These are phyloP conservation scores for Leccinellum albellum DNA, from an alignment of 768 basidiomycete genomes.

Conservation along the genomic window DNA sequence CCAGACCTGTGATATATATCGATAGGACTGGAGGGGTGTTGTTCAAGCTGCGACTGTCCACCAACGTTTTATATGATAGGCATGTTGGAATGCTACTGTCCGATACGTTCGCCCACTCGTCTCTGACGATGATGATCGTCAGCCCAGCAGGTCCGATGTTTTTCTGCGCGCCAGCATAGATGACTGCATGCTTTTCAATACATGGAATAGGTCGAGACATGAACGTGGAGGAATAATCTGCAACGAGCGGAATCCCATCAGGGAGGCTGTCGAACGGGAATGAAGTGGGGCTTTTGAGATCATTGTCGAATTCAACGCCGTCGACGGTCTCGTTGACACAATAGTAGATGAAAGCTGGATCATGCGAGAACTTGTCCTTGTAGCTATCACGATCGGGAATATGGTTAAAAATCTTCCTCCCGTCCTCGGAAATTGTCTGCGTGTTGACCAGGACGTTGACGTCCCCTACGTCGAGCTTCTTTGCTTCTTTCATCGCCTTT, in stretches of 20 bases:
- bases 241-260: conserved; percentile 72
- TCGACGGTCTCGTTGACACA: conserved; percentile 99
- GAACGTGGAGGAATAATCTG: conserved; percentile 95
- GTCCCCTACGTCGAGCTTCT: conserved; percentile 53
- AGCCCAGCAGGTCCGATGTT: conserved; percentile 94
- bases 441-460: conserved; percentile 74
- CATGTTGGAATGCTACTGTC: conserved; percentile 84
- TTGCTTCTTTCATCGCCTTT: conserved; percentile 81
- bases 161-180: conserved; percentile 97
- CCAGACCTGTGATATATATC: conserved; percentile 86
- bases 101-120: conserved; percentile 65
- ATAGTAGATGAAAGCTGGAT: conserved; percentile 91
- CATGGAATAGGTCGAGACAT: conserved; percentile 90
- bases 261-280: conserved; percentile 83
- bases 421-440: conserved; percentile 53
- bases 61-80: conserved; percentile 79
- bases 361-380: conserved; percentile 57
- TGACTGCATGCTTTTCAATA: conserved; percentile 85
- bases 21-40: conserved; percentile 93
- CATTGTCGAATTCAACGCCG: conserved; percentile 80
- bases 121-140: conserved; percentile 89
- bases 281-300: conserved; percentile 48
- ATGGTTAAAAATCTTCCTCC: conserved; percentile 67
- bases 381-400: conserved; percentile 75
- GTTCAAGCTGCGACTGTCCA: conserved; percentile 72